Conservation (phyloP, 129 eudicot species). For the Cynara cardunculus region DNA sequence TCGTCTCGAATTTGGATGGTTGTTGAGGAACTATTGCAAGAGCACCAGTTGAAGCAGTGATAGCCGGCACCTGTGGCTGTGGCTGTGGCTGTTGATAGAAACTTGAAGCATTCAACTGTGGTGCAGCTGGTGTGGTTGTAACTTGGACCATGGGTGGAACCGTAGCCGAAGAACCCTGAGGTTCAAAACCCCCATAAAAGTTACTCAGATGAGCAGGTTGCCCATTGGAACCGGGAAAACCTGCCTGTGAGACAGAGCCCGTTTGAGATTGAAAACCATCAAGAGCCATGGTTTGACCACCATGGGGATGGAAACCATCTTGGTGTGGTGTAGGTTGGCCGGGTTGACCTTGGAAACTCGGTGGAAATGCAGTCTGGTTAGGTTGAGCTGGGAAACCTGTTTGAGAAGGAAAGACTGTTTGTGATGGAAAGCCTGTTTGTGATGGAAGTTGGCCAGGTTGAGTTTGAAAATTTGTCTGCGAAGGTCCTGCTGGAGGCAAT, state of each 20-base stretch:
- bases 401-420: no score
- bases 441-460: constrained; percentile 29
- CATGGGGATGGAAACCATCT: constrained; percentile 26
- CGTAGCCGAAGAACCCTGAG: constrained; percentile 36
- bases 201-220: constrained; percentile 28
- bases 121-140: constrained; percentile 16
- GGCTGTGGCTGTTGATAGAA: constrained; percentile 45
- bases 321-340: constrained; percentile 32
- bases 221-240: constrained; percentile 33
- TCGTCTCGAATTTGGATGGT: constrained; percentile 80
- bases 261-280: constrained; percentile 35
- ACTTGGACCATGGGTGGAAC: constrained; percentile 26
- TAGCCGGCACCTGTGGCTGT: constrained; percentile 37
- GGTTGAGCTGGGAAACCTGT: constrained; percentile 26
- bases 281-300: constrained; percentile 28
- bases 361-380: constrained; percentile 12
- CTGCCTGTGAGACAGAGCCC: constrained; percentile 26
- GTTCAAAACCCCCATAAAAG: constrained; percentile 41
- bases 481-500: constrained; percentile 68
- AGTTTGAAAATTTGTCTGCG: constrained; percentile 33
- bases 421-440: constrained; percentile 25
- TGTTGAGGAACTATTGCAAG: constrained; percentile 61
- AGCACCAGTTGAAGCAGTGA: constrained; percentile 42
- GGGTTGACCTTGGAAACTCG: constrained; percentile 29
- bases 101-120: constrained; percentile 29